A percentile compares a stretch with the other conserved stretches of the same genome.
phyloP scores from a whole-genome alignment of 169 alveolate species.

The Perkinsus chesapeaki region DNA sequence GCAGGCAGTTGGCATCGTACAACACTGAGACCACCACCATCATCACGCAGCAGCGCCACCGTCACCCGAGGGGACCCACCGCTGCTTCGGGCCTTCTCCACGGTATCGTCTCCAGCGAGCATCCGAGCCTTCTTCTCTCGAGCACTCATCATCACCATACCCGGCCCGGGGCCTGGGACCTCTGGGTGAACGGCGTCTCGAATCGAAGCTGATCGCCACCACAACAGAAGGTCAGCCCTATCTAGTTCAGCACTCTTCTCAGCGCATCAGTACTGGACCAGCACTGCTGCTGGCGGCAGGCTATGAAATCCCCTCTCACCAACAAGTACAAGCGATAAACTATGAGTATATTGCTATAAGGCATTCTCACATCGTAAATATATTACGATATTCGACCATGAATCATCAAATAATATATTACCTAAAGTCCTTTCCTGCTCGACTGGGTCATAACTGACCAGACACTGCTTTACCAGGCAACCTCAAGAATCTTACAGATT shows the following conservation, averaged over 20 bases:
- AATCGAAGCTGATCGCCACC: neutral
- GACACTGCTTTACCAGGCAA: neutral
- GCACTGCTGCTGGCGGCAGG: no score
- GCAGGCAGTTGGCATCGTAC: neutral
- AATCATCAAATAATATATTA: neutral
- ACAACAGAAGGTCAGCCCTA: no score
- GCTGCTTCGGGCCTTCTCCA: neutral
- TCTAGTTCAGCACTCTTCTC: no score
- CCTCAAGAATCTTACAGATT: neutral
- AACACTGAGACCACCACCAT: neutral
- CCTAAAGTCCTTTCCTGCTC: neutral
- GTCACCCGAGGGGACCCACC: no score
- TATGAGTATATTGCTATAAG: no score
- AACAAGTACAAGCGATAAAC: no score
- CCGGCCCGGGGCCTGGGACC: neutral
- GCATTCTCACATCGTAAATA: no score
- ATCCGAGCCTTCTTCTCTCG: neutral
- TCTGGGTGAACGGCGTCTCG: neutral
- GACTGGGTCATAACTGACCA: neutral
- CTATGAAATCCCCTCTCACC: no score
- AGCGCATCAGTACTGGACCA: no score
- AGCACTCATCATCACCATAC: neutral
- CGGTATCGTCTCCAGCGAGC: neutral
- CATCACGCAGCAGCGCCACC: neutral
- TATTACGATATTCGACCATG: no score